Conservation (phyloP, 306 rosid genomes). For the Rubus parviflorus region DNA sequence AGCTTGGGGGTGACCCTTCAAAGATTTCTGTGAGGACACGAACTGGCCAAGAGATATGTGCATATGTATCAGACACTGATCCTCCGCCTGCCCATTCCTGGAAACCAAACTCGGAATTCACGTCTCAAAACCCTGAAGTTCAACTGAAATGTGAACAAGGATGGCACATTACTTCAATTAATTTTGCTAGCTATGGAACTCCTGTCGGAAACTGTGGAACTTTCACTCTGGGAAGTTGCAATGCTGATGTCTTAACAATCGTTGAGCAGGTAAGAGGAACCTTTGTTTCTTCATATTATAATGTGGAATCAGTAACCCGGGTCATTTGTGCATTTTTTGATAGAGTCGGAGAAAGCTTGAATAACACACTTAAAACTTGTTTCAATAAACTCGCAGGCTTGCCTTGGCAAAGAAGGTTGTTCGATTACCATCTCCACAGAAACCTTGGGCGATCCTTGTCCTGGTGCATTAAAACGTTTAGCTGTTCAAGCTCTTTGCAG, state of each 20-base stretch:
- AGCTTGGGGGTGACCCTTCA: constrained; percentile 33
- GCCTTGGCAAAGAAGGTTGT: constrained; percentile 11
- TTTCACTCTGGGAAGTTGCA: constrained; percentile 3
- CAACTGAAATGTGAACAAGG: constrained; percentile 19
- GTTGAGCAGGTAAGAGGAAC: constrained; percentile 11
- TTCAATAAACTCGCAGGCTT: background rate
- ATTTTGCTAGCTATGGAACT: constrained; percentile 22
- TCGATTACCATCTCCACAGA: constrained; percentile 10
- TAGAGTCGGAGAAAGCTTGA: background rate
- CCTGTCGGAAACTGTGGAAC: constrained; percentile 5
- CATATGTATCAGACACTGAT: constrained; percentile 13
- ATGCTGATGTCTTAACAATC: constrained; percentile 3
- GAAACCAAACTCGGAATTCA: constrained; percentile 12
- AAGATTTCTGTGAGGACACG: constrained; percentile 21
- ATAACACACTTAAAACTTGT: background rate
- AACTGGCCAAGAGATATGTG: constrained; percentile 21
- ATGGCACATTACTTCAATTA: constrained; percentile 16
- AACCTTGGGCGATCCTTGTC: constrained; percentile 19
- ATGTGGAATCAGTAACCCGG: background rate
- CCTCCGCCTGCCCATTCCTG: constrained; percentile 13
- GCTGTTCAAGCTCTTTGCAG: constrained; percentile 23
- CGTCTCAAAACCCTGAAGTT: constrained; percentile 12
- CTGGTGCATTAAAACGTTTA: constrained; percentile 12
- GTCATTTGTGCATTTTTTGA: background rate
- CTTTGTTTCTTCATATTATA: background rate